Evolutionary conservation across 1,139 yeast species (phyloP).

Genomic region (Candida sp.): DNA sequence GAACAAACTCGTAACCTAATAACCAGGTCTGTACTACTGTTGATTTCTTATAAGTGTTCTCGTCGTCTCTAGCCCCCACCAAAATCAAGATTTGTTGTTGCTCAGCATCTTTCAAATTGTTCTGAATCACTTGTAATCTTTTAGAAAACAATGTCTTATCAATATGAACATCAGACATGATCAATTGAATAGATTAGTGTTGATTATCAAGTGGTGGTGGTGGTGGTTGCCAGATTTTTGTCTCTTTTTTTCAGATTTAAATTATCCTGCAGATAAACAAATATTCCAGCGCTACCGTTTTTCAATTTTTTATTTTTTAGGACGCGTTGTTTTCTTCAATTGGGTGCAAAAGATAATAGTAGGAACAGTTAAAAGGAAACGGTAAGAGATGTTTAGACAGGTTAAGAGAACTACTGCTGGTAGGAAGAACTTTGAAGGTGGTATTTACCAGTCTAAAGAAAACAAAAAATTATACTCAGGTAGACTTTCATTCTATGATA

Average conservation of each 20-base stretch:
- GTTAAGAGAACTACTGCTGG: slow-evolving; percentile 75
- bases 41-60: slow-evolving; percentile 87
- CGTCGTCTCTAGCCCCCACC: slow-evolving; percentile 83
- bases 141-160: slow-evolving; percentile 38
- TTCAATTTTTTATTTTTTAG: too few relatives aligned
- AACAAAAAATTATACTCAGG: slow-evolving; percentile 10
- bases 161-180: slow-evolving; percentile 35
- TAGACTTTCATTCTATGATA: slow-evolving; percentile 63
- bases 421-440: slow-evolving; percentile 60
- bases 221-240: not conserved
- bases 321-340: too few relatives aligned
- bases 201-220: not conserved
- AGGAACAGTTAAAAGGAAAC: too few relatives aligned
- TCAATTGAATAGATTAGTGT: slow-evolving; percentile 2
- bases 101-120: slow-evolving; percentile 34
- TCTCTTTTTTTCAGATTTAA: too few relatives aligned
- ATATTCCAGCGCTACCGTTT: not conserved
- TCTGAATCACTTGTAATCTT: slow-evolving; percentile 39
- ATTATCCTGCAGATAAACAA: not conserved
- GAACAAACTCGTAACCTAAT: slow-evolving; percentile 92
- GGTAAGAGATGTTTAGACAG: slow-evolving; percentile 81
- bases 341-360: not conserved
- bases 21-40: slow-evolving; percentile 91
- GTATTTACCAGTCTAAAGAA: slow-evolving; percentile 32
- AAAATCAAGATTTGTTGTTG: slow-evolving; percentile 61